Base-by-base conservation (phyloP, 176 grass and related monocot species). In the Oryza australiensis region DNA sequence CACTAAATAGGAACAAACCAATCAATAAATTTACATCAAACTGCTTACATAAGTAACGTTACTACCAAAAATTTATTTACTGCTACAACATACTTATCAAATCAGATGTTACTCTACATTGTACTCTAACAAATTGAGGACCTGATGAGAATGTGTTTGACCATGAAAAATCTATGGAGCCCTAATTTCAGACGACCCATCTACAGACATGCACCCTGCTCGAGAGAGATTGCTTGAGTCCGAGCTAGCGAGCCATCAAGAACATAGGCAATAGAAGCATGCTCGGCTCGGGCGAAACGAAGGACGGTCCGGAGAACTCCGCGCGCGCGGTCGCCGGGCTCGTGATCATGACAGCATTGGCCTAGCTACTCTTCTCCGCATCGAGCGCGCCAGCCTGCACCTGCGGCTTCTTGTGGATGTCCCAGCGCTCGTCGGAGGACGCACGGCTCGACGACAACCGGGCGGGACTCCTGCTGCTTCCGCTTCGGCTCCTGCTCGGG, bases 261-360 rank as follows among this genome's bases (percentile, higher is more conserved):
- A 79, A 66, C 27, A 41, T 13, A 1, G 83, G 83, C 15, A 49
- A 5, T 14, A 75, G 83, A 27, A 85, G n/a, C 84, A 66, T 66
- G 57, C 23, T 16, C 7, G 68, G 42, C 18, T 73, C 40, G 10
- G 68, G 83, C 15, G 75, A 14, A 0, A 12, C 12, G 23, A n/a
- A 3, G 42, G 53, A 79, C 23, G 41, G 12, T 2, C 2, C 69
- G 0, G 76, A 42, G 75, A 72, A 72, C 3, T 33, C 35, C 7
- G 3, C 11, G 59, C 2, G 12, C 12, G 11, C 22, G 8, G 9
- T n/a, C 37, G 22, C 11, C 12, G 12, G 23, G 42, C 53, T 20
- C 48, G 4, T 51, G 28, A 12, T 46, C 68, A 53, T 66, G 2
- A 0, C 80, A 12, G 41, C 33, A 12, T 28, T 62, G n/a, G n/a